A percentile compares a stretch with the other conserved stretches of the same genome.
phyloP scores from a whole-genome alignment of 257 asterid species.

The Rauvolfia tetraphylla region DNA sequence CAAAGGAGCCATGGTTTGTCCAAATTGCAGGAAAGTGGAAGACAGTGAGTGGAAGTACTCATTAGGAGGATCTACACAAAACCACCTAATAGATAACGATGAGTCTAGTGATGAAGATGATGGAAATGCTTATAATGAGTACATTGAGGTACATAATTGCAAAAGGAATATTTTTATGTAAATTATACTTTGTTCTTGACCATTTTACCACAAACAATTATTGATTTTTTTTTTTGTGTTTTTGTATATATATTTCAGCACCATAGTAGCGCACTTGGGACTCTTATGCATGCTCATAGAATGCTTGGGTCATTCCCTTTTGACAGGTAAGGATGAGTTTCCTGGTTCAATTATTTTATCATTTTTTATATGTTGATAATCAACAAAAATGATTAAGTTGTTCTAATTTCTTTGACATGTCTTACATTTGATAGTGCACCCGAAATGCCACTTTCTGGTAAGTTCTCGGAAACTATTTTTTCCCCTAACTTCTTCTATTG shows the following conservation, averaged over 20 bases:
- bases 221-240: neutral
- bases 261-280: neutral
- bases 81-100: no score
- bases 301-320: neutral
- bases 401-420: neutral
- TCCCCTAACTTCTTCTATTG: no score
- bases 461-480: neutral
- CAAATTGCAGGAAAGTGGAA: neutral
- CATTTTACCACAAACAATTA: neutral
- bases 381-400: neutral
- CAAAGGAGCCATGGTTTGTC: neutral
- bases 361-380: no score
- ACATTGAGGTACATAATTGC: no score
- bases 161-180: no score
- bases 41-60: neutral
- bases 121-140: no score
- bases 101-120: neutral
- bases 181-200: no score
- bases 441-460: neutral
- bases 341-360: no score
- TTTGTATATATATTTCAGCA: slow-evolving; percentile 24
- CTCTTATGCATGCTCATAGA: neutral
- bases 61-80: no score
- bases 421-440: neutral
- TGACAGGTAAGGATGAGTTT: neutral